phyloP scores from a whole-genome alignment of 2,329 filamentous ascomycete genomes.

The Nothomitra cinnamomea region DNA sequence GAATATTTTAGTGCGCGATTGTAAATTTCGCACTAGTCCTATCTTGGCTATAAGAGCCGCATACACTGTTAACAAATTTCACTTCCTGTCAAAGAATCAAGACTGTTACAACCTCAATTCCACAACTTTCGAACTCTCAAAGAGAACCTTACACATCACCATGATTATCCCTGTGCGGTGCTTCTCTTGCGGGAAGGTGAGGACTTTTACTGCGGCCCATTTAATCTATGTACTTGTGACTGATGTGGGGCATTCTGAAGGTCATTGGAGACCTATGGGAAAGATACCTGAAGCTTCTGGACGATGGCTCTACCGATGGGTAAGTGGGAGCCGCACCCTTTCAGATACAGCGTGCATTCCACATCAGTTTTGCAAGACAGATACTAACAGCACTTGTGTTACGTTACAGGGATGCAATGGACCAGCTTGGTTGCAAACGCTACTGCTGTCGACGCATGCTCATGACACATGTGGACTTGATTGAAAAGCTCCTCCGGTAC shows the following conservation, averaged over 20 bases:
- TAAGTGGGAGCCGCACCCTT: constrained; percentile 25
- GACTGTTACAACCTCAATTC: background rate
- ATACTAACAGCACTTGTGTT: background rate
- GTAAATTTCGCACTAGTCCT: background rate
- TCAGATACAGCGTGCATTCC: background rate
- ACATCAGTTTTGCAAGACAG: background rate
- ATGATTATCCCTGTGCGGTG: constrained; percentile 99
- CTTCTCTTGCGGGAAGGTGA: constrained; percentile 97
- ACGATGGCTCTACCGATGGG: constrained; percentile 60
- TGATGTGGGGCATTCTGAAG: constrained; percentile 32
- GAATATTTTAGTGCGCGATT: background rate
- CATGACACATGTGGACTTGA: constrained; percentile 97
- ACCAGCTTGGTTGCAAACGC: constrained; percentile 77
- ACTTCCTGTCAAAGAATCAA: no score
- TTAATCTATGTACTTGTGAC: background rate
- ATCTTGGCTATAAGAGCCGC: background rate
- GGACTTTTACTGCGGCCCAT: constrained; percentile 11
- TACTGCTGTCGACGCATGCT: constrained; percentile 99
- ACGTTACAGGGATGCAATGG: constrained; percentile 69
- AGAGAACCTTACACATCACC: constrained; percentile 20
- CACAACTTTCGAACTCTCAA: background rate
- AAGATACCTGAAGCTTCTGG: constrained; percentile 76
- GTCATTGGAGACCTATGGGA: constrained; percentile 97
- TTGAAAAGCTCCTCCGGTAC: constrained; percentile 94
- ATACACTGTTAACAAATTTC: background rate